Conservation (phyloP, 75 land plant genomes). For the Cryptomeria japonica region DNA sequence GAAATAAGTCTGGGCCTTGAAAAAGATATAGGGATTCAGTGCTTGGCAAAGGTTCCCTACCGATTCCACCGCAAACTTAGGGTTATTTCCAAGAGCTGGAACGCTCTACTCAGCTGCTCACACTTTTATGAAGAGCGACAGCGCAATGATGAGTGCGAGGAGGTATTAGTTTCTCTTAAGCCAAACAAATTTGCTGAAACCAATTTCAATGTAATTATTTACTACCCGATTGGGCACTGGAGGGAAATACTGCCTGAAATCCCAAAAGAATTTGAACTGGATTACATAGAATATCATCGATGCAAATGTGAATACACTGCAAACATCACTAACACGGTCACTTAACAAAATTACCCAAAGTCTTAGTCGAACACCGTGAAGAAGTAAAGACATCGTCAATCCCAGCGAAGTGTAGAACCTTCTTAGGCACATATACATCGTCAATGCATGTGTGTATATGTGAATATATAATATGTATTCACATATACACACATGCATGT, state of each 20-base stretch:
- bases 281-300: background rate
- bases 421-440: too few species aligned
- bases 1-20: background rate
- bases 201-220: background rate
- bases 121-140: background rate
- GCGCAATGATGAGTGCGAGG: background rate
- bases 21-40: constrained; percentile 16
- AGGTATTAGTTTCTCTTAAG: background rate
- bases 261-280: background rate
- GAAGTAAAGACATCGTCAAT: too few species aligned
- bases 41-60: constrained; percentile 12
- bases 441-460: too few species aligned
- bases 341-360: too few species aligned
- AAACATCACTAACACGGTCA: too few species aligned
- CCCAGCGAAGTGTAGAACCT: too few species aligned
- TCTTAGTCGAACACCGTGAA: too few species aligned
- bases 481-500: too few species aligned
- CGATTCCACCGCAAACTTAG: background rate
- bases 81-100: constrained; percentile 11
- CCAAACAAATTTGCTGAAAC: background rate
- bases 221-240: background rate
- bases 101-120: background rate
- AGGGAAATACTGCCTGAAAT: background rate
- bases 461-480: too few species aligned
- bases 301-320: too few species aligned